Evolutionary conservation across 345 rosid species (phyloP).

Genomic region (Brassica carinata): DNA sequence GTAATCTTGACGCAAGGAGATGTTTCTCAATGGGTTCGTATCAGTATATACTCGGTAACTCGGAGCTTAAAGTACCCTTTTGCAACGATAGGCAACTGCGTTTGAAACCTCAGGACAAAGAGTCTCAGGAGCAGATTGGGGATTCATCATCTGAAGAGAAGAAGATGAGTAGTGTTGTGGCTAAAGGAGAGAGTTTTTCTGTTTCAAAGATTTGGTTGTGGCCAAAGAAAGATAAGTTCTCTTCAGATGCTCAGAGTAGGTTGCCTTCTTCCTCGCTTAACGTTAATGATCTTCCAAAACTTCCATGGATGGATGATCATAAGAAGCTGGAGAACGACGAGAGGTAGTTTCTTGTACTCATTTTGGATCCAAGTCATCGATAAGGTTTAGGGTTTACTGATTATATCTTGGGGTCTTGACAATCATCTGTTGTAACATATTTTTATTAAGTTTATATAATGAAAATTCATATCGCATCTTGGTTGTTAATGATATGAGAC

Average conservation of each 20-base stretch:
- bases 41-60: slow-evolving; percentile 72
- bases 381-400: slow-evolving; percentile 23
- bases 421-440: slow-evolving; percentile 38
- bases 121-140: slow-evolving; percentile 3
- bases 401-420: slow-evolving; percentile 16
- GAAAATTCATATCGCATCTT: neutral
- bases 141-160: slow-evolving; percentile 56
- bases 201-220: slow-evolving; percentile 92
- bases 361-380: slow-evolving; percentile 5
- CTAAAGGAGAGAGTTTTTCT: slow-evolving; percentile 81
- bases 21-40: slow-evolving; percentile 90
- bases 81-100: slow-evolving; percentile 29
- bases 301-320: slow-evolving; percentile 65
- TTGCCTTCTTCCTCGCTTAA: slow-evolving; percentile 67
- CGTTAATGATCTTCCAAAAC: slow-evolving; percentile 51
- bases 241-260: slow-evolving; percentile 49
- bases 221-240: slow-evolving; percentile 71
- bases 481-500: slow-evolving; percentile 26
- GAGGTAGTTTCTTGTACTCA: slow-evolving; percentile 36
- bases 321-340: slow-evolving; percentile 42
- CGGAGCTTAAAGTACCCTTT: slow-evolving; percentile 63
- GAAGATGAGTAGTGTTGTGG: slow-evolving; percentile 57
- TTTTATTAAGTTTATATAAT: neutral
- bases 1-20: slow-evolving; percentile 79
- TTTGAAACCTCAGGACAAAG: slow-evolving; percentile 33